Percentiles rank a stretch among this genome's conserved stretches.
Evolutionary conservation across 2,329 filamentous ascomycete genomes (phyloP).

Genomic region (Colletotrichum kahawae): DNA sequence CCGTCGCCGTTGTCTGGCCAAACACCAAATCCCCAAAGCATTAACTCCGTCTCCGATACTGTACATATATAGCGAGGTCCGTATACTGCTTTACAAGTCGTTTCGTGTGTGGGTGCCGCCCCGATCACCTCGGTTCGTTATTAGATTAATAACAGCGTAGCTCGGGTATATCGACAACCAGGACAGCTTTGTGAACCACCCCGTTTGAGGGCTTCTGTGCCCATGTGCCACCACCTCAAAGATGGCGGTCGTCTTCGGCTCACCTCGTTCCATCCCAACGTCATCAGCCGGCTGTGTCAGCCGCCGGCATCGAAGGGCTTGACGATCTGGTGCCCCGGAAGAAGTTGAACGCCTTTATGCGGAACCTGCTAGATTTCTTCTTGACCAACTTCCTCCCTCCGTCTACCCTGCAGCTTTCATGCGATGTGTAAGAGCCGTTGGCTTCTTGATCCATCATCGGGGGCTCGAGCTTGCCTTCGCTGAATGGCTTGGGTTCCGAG

Average conservation of each 20-base stretch:
- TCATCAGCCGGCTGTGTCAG: slow-evolving; percentile 31
- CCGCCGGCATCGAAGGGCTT: slow-evolving; percentile 35
- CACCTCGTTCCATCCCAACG: not conserved
- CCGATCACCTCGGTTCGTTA: not conserved
- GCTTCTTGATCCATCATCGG: slow-evolving; percentile 16
- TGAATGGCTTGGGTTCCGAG: slow-evolving; percentile 40
- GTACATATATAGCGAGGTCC: slow-evolving; percentile 20
- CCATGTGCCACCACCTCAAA: not conserved
- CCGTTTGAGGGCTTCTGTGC: not conserved
- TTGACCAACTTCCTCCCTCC: slow-evolving; percentile 53
- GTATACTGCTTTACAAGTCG: slow-evolving; percentile 17
- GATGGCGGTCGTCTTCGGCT: not conserved
- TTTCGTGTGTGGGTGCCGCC: not conserved
- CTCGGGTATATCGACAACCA: slow-evolving; percentile 18
- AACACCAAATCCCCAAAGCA: slow-evolving; percentile 11
- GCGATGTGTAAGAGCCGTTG: slow-evolving; percentile 31
- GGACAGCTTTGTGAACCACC: slow-evolving; percentile 1
- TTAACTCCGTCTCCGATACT: slow-evolving; percentile 21
- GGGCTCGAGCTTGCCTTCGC: not conserved
- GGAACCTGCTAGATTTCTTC: slow-evolving; percentile 68
- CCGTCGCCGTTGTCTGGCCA: not conserved
- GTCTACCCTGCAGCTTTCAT: slow-evolving; percentile 51
- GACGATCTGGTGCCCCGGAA: slow-evolving; percentile 56
- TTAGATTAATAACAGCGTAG: slow-evolving; percentile 12
- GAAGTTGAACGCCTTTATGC: slow-evolving; percentile 65